Base-by-base conservation (phyloP, 2,329 filamentous ascomycete genomes). In the Aspergillus piperis region DNA sequence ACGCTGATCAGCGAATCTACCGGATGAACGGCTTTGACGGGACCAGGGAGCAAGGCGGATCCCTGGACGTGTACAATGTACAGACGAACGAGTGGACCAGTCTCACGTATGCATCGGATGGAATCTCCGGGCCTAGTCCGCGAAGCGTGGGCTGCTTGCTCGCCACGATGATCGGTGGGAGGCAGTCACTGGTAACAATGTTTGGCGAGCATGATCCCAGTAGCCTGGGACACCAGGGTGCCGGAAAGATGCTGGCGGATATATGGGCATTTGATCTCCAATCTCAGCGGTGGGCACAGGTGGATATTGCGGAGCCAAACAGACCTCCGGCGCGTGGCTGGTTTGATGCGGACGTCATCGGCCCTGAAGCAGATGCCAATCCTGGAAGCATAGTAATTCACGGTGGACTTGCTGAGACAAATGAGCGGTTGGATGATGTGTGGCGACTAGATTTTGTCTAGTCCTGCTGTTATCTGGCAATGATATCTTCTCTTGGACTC, bases 11-110 rank as follows among this genome's bases (percentile, higher is more conserved):
- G 23, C 84, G 86, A 23, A 74, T 96, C 6, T 96, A 89, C 76
- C 84, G 91, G 27, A 93, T 92, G 79, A 90, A 91, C 62, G 92
- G 92, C 0, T 94, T 88, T 67, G 90, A 94, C 72, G 91, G 90
- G 0, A 79, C 82, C 48, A 78, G 71, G 0, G 89, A 93, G 69
- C 80, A 90, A 51, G 91, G 91, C 15, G 91, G 90, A 0, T 82
- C 83, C 60, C 70, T 96, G 11, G 91, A 96, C 70, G 83, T 89
- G 2, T 86, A 78, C 61, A 71, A 80, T 23, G 66, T 74, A 0
- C 63, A 63, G 5, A 64, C 56, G 0, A 73, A 80, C 41, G 57
- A 60, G 0, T 86, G 83, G 83, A 66, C 5, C 1, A 68, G 70
- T 1, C 30, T 64, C 2, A 2, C 52, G 0, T 75, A 65, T 64